A percentile compares a stretch with the other conserved stretches of the same genome.
phyloP scores from a whole-genome alignment of 2,329 filamentous ascomycete genomes.

The Emergomyces pasteurianus region DNA sequence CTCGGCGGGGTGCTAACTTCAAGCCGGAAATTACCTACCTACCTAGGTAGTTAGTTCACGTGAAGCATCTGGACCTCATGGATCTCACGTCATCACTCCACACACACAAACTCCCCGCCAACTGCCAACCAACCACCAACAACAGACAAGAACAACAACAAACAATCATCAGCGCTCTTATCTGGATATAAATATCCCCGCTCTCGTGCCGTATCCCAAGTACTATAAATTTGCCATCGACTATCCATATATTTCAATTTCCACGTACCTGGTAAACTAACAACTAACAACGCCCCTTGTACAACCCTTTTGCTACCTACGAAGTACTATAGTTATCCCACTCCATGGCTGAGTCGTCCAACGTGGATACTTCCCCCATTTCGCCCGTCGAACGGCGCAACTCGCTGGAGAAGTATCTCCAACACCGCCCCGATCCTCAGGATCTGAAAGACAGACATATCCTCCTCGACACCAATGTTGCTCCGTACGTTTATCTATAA shows the following conservation, averaged over 20 bases:
- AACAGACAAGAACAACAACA: too few relatives aligned
- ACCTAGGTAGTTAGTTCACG: too few relatives aligned
- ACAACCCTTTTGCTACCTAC: neutral
- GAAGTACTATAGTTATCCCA: neutral
- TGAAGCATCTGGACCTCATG: too few relatives aligned
- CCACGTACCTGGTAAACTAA: neutral
- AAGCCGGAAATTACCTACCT: too few relatives aligned
- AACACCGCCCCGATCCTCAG: slow-evolving; percentile 54
- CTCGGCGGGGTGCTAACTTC: too few relatives aligned
- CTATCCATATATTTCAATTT: neutral
- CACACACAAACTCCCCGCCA: too few relatives aligned
- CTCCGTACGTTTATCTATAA: slow-evolving; percentile 40
- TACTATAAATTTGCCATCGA: neutral
- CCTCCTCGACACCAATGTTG: slow-evolving; percentile 53
- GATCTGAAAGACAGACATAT: slow-evolving; percentile 60
- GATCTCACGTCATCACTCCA: too few relatives aligned
- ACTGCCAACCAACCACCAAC: too few relatives aligned
- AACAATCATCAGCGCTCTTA: too few relatives aligned
- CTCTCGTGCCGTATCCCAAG: neutral
- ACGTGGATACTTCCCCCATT: slow-evolving; percentile 48
- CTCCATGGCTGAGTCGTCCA: slow-evolving; percentile 1
- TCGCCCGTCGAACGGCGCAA: slow-evolving; percentile 46
- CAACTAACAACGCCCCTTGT: neutral
- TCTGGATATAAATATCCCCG: neutral
- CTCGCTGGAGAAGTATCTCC: slow-evolving; percentile 61